phyloP scores from a whole-genome alignment of 1,284 basidiomycete species.

The Irpex sp. region DNA sequence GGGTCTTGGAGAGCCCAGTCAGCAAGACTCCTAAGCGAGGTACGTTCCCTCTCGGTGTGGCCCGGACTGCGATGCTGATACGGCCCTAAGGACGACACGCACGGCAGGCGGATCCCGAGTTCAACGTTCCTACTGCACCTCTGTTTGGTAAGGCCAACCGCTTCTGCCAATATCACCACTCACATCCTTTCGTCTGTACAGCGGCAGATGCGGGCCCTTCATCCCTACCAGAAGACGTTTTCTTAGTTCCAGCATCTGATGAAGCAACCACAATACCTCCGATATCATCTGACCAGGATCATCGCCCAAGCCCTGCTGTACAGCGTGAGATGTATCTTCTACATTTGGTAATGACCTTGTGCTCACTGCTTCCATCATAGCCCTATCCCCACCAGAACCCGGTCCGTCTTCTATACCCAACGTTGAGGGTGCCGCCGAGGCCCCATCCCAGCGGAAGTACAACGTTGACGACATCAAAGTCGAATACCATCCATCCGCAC shows the following conservation, averaged over 20 bases:
- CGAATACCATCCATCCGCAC: not conserved
- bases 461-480: not conserved
- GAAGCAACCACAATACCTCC: not conserved
- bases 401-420: not conserved
- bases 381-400: not conserved
- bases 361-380: not conserved
- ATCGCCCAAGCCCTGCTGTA: not conserved
- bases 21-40: not conserved
- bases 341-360: not conserved
- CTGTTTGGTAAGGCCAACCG: not conserved
- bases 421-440: not conserved
- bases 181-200: not conserved
- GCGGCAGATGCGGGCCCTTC: not conserved
- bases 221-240: not conserved
- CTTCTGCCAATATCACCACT: not conserved
- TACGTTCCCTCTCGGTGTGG: not conserved
- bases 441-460: not conserved
- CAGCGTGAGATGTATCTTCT: not conserved
- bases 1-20: not conserved
- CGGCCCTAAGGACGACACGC: not conserved
- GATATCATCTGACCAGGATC: not conserved
- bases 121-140: not conserved
- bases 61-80: not conserved
- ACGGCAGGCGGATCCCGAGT: not conserved
- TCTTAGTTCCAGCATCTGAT: not conserved